Evolutionary conservation across 1,284 basidiomycete genomes (phyloP).

Genomic region (Termitomyces sp.): DNA sequence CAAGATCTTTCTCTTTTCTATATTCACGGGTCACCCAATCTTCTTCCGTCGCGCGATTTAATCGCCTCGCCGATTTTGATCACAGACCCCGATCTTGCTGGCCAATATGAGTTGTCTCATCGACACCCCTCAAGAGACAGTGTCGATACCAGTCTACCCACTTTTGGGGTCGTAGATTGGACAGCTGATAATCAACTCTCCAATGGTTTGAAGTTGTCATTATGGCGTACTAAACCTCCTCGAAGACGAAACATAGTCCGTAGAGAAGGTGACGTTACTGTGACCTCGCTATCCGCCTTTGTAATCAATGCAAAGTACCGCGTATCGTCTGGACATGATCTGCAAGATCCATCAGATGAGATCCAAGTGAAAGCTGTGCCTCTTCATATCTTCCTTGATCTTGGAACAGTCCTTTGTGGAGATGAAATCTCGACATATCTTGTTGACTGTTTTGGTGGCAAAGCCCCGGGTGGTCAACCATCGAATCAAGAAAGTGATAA

Average conservation of each 20-base stretch:
- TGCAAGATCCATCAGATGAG: slow-evolving; percentile 8
- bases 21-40: slow-evolving; percentile 27
- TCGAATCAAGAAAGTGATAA: background rate
- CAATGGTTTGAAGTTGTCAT: slow-evolving; percentile 49
- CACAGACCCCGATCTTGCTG: slow-evolving; percentile 53
- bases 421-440: slow-evolving; percentile 37
- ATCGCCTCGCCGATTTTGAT: slow-evolving; percentile 57
- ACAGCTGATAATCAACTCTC: slow-evolving; percentile 38
- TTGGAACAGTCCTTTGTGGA: slow-evolving; percentile 42
- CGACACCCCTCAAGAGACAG: slow-evolving; percentile 32
- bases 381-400: slow-evolving; percentile 71
- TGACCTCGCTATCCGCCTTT: slow-evolving; percentile 6
- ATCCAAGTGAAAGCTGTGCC: slow-evolving; percentile 47
- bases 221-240: slow-evolving; percentile 45
- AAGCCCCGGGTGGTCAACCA: background rate
- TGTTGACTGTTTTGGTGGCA: slow-evolving; percentile 25
- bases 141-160: slow-evolving; percentile 37
- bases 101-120: slow-evolving; percentile 43
- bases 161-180: slow-evolving; percentile 62
- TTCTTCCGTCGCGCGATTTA: slow-evolving; percentile 14
- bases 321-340: background rate
- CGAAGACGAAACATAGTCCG: background rate
- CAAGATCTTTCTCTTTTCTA: slow-evolving; percentile 53
- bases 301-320: slow-evolving; percentile 2
- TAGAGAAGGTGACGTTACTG: background rate